Conservation (phyloP, 176 grass and related monocot species). For the Rhynchospora pubera region DNA sequence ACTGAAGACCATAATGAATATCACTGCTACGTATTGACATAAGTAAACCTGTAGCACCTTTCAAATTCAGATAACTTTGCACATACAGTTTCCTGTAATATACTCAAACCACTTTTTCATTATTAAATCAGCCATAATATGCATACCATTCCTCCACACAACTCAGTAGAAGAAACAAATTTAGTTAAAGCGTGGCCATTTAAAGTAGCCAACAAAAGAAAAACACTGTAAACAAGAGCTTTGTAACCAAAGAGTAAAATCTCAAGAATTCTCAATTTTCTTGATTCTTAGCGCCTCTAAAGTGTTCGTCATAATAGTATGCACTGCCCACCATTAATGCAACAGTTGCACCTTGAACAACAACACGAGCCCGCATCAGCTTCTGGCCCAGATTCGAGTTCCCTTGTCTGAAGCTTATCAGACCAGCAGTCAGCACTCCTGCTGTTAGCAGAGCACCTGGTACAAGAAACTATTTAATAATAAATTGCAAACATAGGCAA, state of each 20-base stretch:
- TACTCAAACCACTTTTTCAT: not conserved
- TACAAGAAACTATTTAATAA: slow-evolving; percentile 7
- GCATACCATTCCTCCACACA: not conserved
- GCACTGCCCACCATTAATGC: slow-evolving; percentile 88
- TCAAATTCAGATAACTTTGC: not conserved
- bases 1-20: not conserved
- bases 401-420: slow-evolving; percentile 86
- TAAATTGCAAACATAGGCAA: not conserved
- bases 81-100: not conserved
- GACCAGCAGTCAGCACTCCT: slow-evolving; percentile 73
- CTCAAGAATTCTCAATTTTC: slow-evolving; percentile 5
- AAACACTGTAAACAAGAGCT: not conserved
- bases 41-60: not conserved
- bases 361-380: slow-evolving; percentile 77
- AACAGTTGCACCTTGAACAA: slow-evolving; percentile 77
- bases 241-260: not conserved
- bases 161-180: not conserved
- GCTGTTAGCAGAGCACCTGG: slow-evolving; percentile 84
- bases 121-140: not conserved
- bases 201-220: not conserved
- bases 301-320: slow-evolving; percentile 76
- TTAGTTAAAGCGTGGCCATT: not conserved
- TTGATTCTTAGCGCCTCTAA: slow-evolving; percentile 38
- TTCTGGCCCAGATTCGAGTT: slow-evolving; percentile 83
- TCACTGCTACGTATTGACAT: not conserved